Base-by-base conservation (phyloP, 2,329 filamentous ascomycete species). In the Thelonectria olida region DNA sequence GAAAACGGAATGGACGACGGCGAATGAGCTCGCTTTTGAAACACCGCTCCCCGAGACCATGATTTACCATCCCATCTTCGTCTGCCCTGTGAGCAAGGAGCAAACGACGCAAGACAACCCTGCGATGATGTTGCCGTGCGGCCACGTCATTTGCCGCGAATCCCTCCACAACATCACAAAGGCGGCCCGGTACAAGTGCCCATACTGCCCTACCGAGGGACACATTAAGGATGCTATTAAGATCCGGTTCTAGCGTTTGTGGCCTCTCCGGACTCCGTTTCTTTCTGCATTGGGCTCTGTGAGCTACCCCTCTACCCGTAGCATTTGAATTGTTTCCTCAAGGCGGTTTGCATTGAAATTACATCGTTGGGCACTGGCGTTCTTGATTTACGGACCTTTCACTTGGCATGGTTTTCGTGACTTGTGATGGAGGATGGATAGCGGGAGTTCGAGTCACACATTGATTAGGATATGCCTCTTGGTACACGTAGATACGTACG, bases 31-130 rank as follows among this genome's bases (percentile, higher is more conserved):
- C 17, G 93, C 95, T 0, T 96, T 94, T 74, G 85, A 92, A 71
- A 89, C 86, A 2, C 84, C 86, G 2, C 78, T 89, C 2, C 86
- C 87, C 1, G 73, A 77, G 50, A 84, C 81, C 66, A 88, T 88
- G 85, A 81, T 89, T 49, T 99, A 97, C 81, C 96, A 99, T 77
- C 92, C 92, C 57, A 97, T 99, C 73, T 99, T 99, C 74, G 96
- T 99, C 41, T 99, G 96, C 73, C 96, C 96, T 0, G 96, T 99
- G 5, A 94, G 91, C 71, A 98, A 98, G 76, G 96, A 97, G 74
- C 96, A 99, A 77, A 93, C 92, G 0, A 99, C 95, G 0, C 93
- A 97, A 72, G 80, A 85, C 22, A 99, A 99, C 75, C 96, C 96
- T 10, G 93, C 96, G 2, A 96, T 98, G 91, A 96, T 97, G 87